These are phyloP conservation scores for Sclerospora graminicola DNA, from an alignment of 352 stramenopile genomes.

Conservation along the genomic window DNA sequence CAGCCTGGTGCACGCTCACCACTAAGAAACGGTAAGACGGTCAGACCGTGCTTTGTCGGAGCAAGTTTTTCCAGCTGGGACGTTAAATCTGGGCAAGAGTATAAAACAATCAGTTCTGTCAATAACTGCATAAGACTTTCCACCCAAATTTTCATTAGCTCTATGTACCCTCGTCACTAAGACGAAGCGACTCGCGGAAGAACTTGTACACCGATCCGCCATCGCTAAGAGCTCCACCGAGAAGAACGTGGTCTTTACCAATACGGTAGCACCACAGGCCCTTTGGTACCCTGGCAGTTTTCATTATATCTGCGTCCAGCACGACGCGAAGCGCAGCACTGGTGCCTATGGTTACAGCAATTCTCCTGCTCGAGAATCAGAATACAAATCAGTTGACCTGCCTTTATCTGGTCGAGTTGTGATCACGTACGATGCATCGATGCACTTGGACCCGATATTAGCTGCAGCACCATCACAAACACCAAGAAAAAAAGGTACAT, in stretches of 20 bases:
- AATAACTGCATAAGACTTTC: not conserved
- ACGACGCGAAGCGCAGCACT: constrained; percentile 90
- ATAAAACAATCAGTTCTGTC: not conserved
- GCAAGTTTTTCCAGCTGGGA: constrained; percentile 36
- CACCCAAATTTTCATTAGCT: not conserved
- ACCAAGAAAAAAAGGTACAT: constrained; percentile 79
- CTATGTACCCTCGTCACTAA: constrained; percentile 33
- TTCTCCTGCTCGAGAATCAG: constrained; percentile 32
- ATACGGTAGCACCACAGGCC: constrained; percentile 94
- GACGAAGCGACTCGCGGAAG: constrained; percentile 61
- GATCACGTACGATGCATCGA: constrained; percentile 44
- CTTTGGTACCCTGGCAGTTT: constrained; percentile 57
- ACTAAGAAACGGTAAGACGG: constrained; percentile 88
- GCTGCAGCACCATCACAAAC: constrained; percentile 90
- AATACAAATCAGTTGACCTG: constrained; percentile 2
- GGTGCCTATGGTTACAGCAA: constrained; percentile 92
- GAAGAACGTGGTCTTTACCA: constrained; percentile 66
- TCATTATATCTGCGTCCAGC: constrained; percentile 38
- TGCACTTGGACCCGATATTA: constrained; percentile 92
- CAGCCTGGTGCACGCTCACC: constrained; percentile 90
- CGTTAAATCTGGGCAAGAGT: constrained; percentile 6
- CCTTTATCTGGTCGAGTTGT: not conserved
- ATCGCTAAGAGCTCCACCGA: constrained; percentile 93
- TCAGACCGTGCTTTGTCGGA: constrained; percentile 63
- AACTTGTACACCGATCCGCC: constrained; percentile 94